Base-by-base conservation (phyloP, 371 early-diverging fungal species). In the Mortierella sp. region DNA sequence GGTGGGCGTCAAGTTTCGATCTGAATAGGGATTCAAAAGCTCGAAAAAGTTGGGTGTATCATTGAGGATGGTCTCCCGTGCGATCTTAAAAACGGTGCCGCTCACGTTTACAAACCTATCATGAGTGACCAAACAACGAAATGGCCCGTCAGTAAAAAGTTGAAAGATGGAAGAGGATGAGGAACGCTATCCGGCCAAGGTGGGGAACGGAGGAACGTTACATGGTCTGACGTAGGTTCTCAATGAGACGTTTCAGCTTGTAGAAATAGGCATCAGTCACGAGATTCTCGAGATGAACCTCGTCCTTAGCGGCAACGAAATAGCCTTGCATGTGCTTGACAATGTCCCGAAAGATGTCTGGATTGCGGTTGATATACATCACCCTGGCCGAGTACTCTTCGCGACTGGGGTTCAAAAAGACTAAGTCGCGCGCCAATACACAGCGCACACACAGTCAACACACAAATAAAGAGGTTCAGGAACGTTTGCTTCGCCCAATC, bases 281-380 rank as follows among this genome's bases (percentile, higher is more conserved):
- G 1, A 88, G 61, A 45, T 82, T 82, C 58, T 85, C 83, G 13
- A 64, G 62, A 41, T 63, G 64, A 31, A 80, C 69, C 48, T 87
- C 87, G 46, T 86, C 85, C 24, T 52, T 65, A 1, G 87, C 83
- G 24, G 78, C 78, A 30, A 88, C 70, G 65, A 83, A 81, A 56
- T 89, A 89, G 16, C 89, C 89, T 49, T 87, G 82, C 56, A 89
- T 72, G 72, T 88, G 85, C 49, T 83, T 83, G 43, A 84, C 84
- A 67, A 89, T 82, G 23, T 83, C 65, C 31, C 81, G 79, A 78
- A 89, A 89, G 3, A 80, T 80, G 19, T 83, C 83, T 23, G 88
- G 82, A 57, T 86, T 86, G 34, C 88, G 80, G 58, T 89, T 86
- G 63, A 89, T 78, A 61, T 87, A 81, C 80, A 89, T 74, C 9